Evolutionary conservation across 192 early-diverging fungal genomes (phyloP), one percentile per base, ranked within the genome.

Genomic region (Umbelopsis sp.): DNA sequence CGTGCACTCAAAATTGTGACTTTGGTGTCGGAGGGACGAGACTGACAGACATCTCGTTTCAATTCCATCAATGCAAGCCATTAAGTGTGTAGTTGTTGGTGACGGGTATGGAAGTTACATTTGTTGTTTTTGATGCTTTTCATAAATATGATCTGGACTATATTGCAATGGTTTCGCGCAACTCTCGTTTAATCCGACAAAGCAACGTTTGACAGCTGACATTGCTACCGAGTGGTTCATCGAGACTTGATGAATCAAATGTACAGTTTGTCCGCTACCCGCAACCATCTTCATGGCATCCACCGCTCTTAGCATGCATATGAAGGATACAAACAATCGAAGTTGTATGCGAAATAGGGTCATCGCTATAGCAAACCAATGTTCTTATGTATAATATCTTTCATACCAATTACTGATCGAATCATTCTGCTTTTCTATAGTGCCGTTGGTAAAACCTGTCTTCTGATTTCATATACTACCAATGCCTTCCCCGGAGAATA

Each of bases 401-500:
- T 29, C 17, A 34, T 20, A 62, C 14, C 56, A 14, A 16, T 32
- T 29, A 34, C 26, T 32, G 26, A 32, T n/a, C 31, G 17, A n/a
- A 34, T 78, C 21, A 5, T 34, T 65, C 29, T 73, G n/a, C 47
- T 47, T 68, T 65, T 36, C 25, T 31, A 25, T 69, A 94, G 93
- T 89, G 92, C 93, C 45, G 93, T 94, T 69, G 91, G 91, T 73
- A 97, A 98, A 83, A 98, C 97, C 51, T 98, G 97, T 79, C 90
- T 97, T 44, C 82, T 98, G 71, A 98, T 98, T 81, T 90, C 87
- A 81, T 98, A 98, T 86, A 98, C 97, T 9, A 98, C 97, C 74
- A 98, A 98, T 86, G 97, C 97, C 31, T 98, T 99, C 84, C 97
- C 97, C 20, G 97, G 97, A 67, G 97, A 99, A 87, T 99, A 99